Percentiles rank a stretch among this genome's conserved stretches.
Conservation (phyloP, 768 basidiomycete species). For the Russula sp. region DNA sequence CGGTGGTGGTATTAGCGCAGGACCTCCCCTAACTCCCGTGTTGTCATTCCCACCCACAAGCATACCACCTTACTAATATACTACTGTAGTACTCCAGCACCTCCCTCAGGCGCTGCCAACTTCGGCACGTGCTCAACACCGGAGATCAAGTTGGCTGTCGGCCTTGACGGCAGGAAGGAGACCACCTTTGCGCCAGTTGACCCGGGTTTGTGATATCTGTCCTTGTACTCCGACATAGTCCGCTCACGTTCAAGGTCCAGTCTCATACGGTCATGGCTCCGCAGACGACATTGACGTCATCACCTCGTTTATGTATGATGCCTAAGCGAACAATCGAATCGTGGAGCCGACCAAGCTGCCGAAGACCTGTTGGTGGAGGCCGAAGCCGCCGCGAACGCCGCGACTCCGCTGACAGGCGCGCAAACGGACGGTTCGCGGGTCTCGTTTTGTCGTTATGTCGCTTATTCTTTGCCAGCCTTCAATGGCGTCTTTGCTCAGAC, state of each 20-base stretch:
- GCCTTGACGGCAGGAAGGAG: conserved; percentile 49
- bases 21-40: not conserved
- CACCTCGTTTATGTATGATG: conserved; percentile 49
- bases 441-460: not conserved
- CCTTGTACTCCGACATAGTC: too few relatives aligned
- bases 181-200: conserved; percentile 51
- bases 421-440: conserved; percentile 42
- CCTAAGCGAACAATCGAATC: conserved; percentile 44
- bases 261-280: conserved; percentile 18
- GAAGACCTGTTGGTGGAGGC: conserved; percentile 39
- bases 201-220: conserved; percentile 15
- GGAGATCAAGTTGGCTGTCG: conserved; percentile 47
- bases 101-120: conserved; percentile 28
- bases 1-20: conserved; percentile 24
- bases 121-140: conserved; percentile 55
- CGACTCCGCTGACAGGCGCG: conserved; percentile 34
- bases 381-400: conserved; percentile 38
- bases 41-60: too few relatives aligned
- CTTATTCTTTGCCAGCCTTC: conserved; percentile 36
- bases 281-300: conserved; percentile 39
- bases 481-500: conserved; percentile 50
- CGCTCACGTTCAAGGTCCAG: not conserved
- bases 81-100: not conserved
- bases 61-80: not conserved
- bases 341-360: conserved; percentile 44